Base-by-base conservation (phyloP, 2,329 filamentous ascomycete species). In the Nemania sp. region DNA sequence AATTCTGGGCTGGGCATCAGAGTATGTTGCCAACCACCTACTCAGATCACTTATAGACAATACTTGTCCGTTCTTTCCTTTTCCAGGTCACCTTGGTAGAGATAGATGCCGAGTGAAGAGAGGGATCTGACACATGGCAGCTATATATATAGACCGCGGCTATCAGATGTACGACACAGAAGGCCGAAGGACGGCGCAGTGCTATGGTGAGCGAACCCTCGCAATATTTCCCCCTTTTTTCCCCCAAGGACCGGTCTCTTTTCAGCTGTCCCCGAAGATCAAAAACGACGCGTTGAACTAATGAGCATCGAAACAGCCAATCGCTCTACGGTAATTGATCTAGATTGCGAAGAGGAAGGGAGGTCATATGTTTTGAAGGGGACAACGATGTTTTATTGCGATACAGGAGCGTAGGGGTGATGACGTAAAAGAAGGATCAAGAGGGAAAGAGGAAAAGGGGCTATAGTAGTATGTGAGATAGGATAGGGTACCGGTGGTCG, bases 131-230 rank as follows among this genome's bases (percentile, higher is more conserved):
- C 4, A 9, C 28, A 5, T 6, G 24, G 2, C 22, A 61, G 61
- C 54, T 31, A 54, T 61, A 15, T 61, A 61, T 33, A 49, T 52
- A 15, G 54, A 58, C 17, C 59, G 61, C 7, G 42, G 41, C 20
- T 61, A 56, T 23, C 39, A 44, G 2, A 40, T 61, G 51, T 53
- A 56, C 19, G 31, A 57, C 22, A 3, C 52, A 1, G 7, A 40
- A 5, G 44, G 22, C 14, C 22, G 22, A 5, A 51, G 49, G 51
- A 56, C 49, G 14, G 61, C 56, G 26, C 49, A 58, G 23, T 63
- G 56, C 45, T 33, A 52, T 17, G 49, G 49, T 53, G 41, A 49
- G 49, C 24, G 14, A 23, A 6, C 14, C 8, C 4, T 4, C 28
- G 4, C 9, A 15, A 19, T 17, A 3, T 36, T 28, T 19, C 20